Evolutionary conservation across 495 filamentous ascomycete species (phyloP).

Genomic region (Trichoderma reesei): DNA sequence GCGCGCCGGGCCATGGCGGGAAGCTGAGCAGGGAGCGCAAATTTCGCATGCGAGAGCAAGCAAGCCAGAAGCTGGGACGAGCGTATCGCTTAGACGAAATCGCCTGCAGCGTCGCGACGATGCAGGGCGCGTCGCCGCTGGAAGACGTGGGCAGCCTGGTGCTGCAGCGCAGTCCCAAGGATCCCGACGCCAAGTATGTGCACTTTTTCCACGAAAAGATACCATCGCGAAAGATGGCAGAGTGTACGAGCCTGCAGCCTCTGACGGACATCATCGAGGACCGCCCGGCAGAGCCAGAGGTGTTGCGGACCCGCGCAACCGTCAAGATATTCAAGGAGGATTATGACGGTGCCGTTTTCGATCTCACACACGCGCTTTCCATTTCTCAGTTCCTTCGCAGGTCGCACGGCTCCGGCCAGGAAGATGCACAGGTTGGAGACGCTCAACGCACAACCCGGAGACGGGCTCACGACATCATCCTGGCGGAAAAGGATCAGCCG

Average conservation of each 20-base stretch:
- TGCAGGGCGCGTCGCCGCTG: slow-evolving; percentile 69
- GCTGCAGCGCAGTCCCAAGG: slow-evolving; percentile 49
- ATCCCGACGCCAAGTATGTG: slow-evolving; percentile 67
- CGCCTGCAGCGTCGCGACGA: slow-evolving; percentile 68
- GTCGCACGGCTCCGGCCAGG: slow-evolving; percentile 32
- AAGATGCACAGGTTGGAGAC: slow-evolving; percentile 25
- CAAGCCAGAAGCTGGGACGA: slow-evolving; percentile 61
- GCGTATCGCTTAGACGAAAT: slow-evolving; percentile 75
- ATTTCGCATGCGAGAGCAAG: slow-evolving; percentile 65
- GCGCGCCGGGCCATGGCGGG: slow-evolving; percentile 47
- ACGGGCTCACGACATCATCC: slow-evolving; percentile 42
- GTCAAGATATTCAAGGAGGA: slow-evolving; percentile 70
- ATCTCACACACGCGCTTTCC: slow-evolving; percentile 56
- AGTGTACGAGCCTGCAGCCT: slow-evolving; percentile 55
- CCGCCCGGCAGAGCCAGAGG: slow-evolving; percentile 51
- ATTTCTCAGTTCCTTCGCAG: slow-evolving; percentile 43
- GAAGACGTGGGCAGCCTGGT: slow-evolving; percentile 71
- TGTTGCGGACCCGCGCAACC: slow-evolving; percentile 58
- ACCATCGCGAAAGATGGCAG: slow-evolving; percentile 61
- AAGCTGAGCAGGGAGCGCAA: slow-evolving; percentile 64
- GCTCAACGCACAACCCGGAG: slow-evolving; percentile 24
- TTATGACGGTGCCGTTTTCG: slow-evolving; percentile 51
- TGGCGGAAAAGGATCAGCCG: slow-evolving; percentile 61
- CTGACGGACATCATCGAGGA: slow-evolving; percentile 57
- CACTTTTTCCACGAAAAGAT: slow-evolving; percentile 88